phyloP scores from a whole-genome alignment of 495 filamentous ascomycete genomes.

The Neurospora cerealis region DNA sequence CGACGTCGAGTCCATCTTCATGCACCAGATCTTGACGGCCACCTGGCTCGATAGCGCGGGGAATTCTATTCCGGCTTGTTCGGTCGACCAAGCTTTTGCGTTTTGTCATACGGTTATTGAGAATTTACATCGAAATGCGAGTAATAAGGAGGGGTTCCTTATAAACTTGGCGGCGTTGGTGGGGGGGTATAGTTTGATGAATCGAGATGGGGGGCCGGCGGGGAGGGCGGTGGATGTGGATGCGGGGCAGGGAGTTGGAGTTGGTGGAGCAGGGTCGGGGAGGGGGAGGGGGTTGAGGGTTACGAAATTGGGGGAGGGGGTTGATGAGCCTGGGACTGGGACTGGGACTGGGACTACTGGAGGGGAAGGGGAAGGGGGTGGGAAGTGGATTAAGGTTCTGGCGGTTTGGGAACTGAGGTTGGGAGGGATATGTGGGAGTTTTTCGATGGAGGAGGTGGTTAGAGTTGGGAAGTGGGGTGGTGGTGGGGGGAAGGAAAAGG shows the following conservation, averaged over 20 bases:
- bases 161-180: slow-evolving; percentile 43
- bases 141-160: slow-evolving; percentile 37
- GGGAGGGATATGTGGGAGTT: slow-evolving; percentile 33
- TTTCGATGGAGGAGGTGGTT: slow-evolving; percentile 40
- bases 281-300: slow-evolving; percentile 24
- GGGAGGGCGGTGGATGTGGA: slow-evolving; percentile 15
- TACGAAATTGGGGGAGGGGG: slow-evolving; percentile 28
- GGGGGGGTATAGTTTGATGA: slow-evolving; percentile 36
- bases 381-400: slow-evolving; percentile 29
- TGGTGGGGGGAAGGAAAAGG: slow-evolving; percentile 10
- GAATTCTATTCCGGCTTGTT: slow-evolving; percentile 22
- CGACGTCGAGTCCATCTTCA: slow-evolving; percentile 36
- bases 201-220: slow-evolving; percentile 21
- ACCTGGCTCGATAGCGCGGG: slow-evolving; percentile 34
- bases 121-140: slow-evolving; percentile 30
- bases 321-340: slow-evolving; percentile 18
- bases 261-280: background rate
- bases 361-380: slow-evolving; percentile 17
- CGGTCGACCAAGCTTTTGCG: slow-evolving; percentile 38
- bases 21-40: slow-evolving; percentile 29
- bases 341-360: background rate
- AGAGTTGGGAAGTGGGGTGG: slow-evolving; percentile 19
- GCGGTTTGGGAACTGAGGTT: slow-evolving; percentile 38
- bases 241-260: slow-evolving; percentile 10
- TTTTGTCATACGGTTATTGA: slow-evolving; percentile 35